Percentiles rank a stretch among this genome's conserved stretches.
phyloP scores from a whole-genome alignment of 345 rosid species.

The Psidium guajava region DNA sequence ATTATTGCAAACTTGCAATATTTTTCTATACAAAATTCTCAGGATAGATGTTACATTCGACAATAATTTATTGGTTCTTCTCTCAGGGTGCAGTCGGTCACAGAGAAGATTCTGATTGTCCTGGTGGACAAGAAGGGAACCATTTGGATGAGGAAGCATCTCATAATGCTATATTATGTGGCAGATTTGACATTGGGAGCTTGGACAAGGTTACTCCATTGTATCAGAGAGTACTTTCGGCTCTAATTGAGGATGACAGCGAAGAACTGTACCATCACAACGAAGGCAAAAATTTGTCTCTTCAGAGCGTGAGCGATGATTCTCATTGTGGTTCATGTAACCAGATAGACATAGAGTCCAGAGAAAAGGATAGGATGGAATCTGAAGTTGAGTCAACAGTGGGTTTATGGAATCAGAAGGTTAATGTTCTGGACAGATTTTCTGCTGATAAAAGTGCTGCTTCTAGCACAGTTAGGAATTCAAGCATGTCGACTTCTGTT shows the following conservation, averaged over 20 bases:
- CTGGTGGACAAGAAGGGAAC: constrained; percentile 27
- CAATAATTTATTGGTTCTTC: background rate
- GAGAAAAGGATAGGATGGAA: constrained; percentile 84
- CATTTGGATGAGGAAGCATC: constrained; percentile 25
- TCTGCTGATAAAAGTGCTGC: constrained; percentile 63
- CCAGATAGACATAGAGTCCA: constrained; percentile 68
- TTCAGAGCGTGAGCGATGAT: constrained; percentile 88
- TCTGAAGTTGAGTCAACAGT: constrained; percentile 81
- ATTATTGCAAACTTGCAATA: background rate
- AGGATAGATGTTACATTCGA: background rate
- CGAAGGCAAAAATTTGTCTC: constrained; percentile 66
- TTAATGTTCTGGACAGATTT: constrained; percentile 45
- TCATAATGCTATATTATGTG: constrained; percentile 29
- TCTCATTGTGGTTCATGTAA: constrained; percentile 96
- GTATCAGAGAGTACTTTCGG: constrained; percentile 82
- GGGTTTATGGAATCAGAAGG: constrained; percentile 60
- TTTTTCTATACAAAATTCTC: background rate
- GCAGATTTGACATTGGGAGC: constrained; percentile 38
- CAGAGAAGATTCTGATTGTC: constrained; percentile 23
- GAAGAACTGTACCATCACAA: constrained; percentile 52
- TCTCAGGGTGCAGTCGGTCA: constrained; percentile 27
- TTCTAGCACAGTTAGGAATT: constrained; percentile 50
- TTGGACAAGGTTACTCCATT: constrained; percentile 57
- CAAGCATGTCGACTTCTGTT: constrained; percentile 50
- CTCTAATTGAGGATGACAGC: constrained; percentile 84